Conservation (phyloP, 2,329 filamentous ascomycete species). For the Daldinia sp. region DNA sequence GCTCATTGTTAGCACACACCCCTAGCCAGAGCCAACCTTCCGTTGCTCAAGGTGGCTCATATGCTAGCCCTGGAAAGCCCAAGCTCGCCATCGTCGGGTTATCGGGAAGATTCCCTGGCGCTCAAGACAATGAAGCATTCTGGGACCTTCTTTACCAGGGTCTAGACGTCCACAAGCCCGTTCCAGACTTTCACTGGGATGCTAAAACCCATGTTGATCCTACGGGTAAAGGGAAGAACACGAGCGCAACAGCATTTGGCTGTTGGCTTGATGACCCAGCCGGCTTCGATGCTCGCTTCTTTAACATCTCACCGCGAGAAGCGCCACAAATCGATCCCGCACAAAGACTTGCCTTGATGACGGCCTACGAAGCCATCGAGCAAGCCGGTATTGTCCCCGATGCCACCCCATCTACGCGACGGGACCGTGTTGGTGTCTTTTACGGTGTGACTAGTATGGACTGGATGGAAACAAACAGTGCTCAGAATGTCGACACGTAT, state of each 20-base stretch:
- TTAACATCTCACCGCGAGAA: slow-evolving; percentile 41
- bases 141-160: slow-evolving; percentile 40
- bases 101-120: slow-evolving; percentile 37
- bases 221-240: slow-evolving; percentile 35
- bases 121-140: slow-evolving; percentile 37
- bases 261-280: slow-evolving; percentile 34
- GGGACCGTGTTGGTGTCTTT: slow-evolving; percentile 35
- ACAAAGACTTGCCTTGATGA: slow-evolving; percentile 67
- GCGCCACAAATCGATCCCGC: slow-evolving; percentile 64
- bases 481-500: slow-evolving; percentile 61
- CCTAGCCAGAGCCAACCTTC: slow-evolving; percentile 1
- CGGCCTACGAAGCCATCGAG: slow-evolving; percentile 73
- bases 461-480: slow-evolving; percentile 70
- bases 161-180: slow-evolving; percentile 39
- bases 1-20: slow-evolving; percentile 6
- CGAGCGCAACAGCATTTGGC: slow-evolving; percentile 23
- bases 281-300: slow-evolving; percentile 39
- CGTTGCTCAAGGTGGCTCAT: not conserved
- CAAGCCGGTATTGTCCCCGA: slow-evolving; percentile 56
- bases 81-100: slow-evolving; percentile 41
- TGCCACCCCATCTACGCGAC: slow-evolving; percentile 29
- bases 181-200: slow-evolving; percentile 36
- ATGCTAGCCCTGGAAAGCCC: slow-evolving; percentile 24
- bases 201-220: slow-evolving; percentile 38
- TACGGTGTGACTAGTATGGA: slow-evolving; percentile 37